phyloP scores from a whole-genome alignment of 805 yeast species.

The Ascoidea rubescens region DNA sequence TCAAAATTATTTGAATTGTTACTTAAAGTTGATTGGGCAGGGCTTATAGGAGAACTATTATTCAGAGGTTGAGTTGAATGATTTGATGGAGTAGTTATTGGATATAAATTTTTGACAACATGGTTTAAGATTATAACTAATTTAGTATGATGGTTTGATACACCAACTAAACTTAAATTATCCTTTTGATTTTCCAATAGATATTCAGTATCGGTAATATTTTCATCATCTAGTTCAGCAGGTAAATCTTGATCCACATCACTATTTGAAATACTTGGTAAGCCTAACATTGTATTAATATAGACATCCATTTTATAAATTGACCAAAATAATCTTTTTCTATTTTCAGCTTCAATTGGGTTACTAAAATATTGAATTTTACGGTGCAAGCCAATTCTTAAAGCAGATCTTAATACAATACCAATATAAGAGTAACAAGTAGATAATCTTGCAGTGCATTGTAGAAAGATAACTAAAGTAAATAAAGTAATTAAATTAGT shows the following conservation, averaged over 20 bases:
- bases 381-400: conserved; percentile 74
- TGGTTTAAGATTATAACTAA: conserved; percentile 57
- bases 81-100: conserved; percentile 33
- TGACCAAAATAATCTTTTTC: conserved; percentile 81
- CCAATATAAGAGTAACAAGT: conserved; percentile 87
- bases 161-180: conserved; percentile 21
- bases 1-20: no score
- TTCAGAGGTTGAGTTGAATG: conserved; percentile 4
- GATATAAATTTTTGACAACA: conserved; percentile 62
- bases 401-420: conserved; percentile 68
- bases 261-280: conserved; percentile 64
- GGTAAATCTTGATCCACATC: conserved; percentile 86
- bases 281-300: conserved; percentile 73
- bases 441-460: conserved; percentile 76
- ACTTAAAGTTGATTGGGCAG: conserved; percentile 3
- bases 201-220: conserved; percentile 56
- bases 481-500: conserved; percentile 38
- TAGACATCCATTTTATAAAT: conserved; percentile 85
- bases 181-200: conserved; percentile 34
- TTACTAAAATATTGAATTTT: conserved; percentile 48
- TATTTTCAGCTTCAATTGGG: conserved; percentile 69
- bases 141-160: conserved; percentile 77
- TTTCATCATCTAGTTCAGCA: conserved; percentile 73
- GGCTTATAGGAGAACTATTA: conserved; percentile 9
- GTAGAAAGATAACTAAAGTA: conserved; percentile 74